A percentile compares a stretch with the other conserved stretches of the same genome.
Conservation (phyloP, 345 rosid species). For the Barbarea vulgaris region DNA sequence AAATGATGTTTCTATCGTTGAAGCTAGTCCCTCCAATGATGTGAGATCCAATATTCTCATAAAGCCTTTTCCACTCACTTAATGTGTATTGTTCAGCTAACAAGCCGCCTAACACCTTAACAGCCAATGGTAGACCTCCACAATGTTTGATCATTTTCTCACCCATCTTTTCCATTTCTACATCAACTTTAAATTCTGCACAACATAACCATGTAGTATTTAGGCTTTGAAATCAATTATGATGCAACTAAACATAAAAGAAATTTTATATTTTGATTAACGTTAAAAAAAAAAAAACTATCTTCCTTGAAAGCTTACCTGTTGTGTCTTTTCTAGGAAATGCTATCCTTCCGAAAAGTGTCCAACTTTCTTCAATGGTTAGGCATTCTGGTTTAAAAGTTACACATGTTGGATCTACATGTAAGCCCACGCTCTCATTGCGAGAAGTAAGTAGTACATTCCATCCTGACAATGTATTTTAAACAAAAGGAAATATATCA, state of each 20-base stretch:
- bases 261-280: neutral
- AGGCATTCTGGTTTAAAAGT: constrained; percentile 1
- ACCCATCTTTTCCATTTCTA: constrained; percentile 6
- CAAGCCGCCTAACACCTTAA: neutral
- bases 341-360: constrained; percentile 38
- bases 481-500: neutral
- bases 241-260: neutral
- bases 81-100: neutral
- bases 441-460: constrained; percentile 56
- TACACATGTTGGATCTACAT: constrained; percentile 8
- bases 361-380: constrained; percentile 42
- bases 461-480: neutral
- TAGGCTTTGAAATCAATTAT: neutral
- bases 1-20: neutral
- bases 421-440: constrained; percentile 26
- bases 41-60: neutral
- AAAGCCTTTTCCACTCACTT: neutral
- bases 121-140: constrained; percentile 3
- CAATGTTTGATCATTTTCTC: neutral
- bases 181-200: neutral
- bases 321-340: constrained; percentile 10
- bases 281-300: too few relatives aligned
- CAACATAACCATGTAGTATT: neutral
- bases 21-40: neutral
- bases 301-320: too few relatives aligned